Evolutionary conservation across 805 yeast genomes (phyloP).

Genomic region (Metschnikowia hibisci): DNA sequence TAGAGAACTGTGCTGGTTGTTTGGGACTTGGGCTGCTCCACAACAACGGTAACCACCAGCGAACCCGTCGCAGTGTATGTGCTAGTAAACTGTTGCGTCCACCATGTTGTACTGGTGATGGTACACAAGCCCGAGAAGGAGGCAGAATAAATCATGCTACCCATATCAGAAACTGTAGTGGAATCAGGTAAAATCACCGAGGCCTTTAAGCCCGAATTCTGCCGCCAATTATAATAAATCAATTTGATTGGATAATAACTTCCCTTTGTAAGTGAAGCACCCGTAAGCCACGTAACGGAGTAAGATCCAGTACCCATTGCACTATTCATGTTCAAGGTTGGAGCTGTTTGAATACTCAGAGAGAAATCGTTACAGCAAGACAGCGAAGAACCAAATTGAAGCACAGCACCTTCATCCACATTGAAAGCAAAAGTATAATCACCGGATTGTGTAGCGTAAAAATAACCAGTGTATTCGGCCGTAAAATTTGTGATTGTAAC

Average conservation of each 20-base stretch:
- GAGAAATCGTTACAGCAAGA: slow-evolving; percentile 7
- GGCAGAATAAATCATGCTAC: slow-evolving; percentile 5
- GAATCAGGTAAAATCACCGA: slow-evolving; percentile 2
- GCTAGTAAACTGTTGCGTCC: background rate
- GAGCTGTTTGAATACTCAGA: background rate
- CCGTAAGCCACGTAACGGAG: background rate
- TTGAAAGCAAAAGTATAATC: slow-evolving; percentile 4
- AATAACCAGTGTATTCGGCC: slow-evolving; percentile 7
- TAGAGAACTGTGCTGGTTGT: slow-evolving; percentile 8
- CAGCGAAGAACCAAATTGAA: slow-evolving; percentile 7
- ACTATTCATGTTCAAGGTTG: background rate
- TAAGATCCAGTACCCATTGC: background rate
- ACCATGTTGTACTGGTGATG: background rate
- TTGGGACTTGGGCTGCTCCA: slow-evolving; percentile 11
- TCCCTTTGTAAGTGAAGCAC: background rate
- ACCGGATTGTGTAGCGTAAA: slow-evolving; percentile 9
- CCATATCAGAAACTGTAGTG: background rate
- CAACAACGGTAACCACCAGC: slow-evolving; percentile 8
- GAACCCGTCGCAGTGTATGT: slow-evolving; percentile 5
- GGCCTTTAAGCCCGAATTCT: background rate
- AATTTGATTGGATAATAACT: slow-evolving; percentile 2
- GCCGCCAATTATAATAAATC: slow-evolving; percentile 2
- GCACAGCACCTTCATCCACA: slow-evolving; percentile 8
- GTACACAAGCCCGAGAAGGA: background rate
- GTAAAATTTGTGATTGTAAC: slow-evolving; percentile 8